Evolutionary conservation across 768 basidiomycete genomes (phyloP).

Genomic region (Kwoniella bestiolae): DNA sequence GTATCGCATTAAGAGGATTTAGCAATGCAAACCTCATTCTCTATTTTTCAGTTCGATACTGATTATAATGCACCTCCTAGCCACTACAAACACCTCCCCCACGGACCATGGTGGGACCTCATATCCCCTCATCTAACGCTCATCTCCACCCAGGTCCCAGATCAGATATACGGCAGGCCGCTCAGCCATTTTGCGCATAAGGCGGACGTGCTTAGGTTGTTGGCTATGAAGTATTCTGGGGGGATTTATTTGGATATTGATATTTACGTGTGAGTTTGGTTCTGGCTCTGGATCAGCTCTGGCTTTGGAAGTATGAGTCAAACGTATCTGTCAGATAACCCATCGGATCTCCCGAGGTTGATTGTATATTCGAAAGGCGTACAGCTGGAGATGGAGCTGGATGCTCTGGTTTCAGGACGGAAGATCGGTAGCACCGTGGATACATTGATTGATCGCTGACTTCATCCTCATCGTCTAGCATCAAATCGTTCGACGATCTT

Average conservation of each 20-base stretch:
- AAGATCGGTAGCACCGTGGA: no score
- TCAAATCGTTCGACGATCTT: slow-evolving; percentile 51
- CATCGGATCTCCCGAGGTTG: no score
- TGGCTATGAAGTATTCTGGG: slow-evolving; percentile 52
- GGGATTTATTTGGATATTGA: slow-evolving; percentile 58
- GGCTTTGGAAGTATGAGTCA: neutral
- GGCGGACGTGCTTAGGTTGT: slow-evolving; percentile 52
- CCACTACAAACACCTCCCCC: slow-evolving; percentile 55
- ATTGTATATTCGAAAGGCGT: neutral
- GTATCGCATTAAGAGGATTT: no score
- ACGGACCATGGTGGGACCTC: slow-evolving; percentile 57
- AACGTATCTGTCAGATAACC: no score
- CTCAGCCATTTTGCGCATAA: slow-evolving; percentile 57
- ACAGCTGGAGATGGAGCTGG: neutral
- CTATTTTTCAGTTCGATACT: no score
- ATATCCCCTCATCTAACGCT: slow-evolving; percentile 52
- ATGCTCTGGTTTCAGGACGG: no score
- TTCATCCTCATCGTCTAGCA: slow-evolving; percentile 39
- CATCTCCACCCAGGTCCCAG: slow-evolving; percentile 49
- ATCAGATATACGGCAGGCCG: slow-evolving; percentile 45
- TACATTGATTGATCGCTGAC: no score
- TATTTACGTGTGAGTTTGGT: slow-evolving; percentile 51
- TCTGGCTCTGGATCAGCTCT: neutral
- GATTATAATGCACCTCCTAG: slow-evolving; percentile 25
- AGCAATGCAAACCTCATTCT: no score